These are phyloP conservation scores for Gracilaria gracilis DNA, from an alignment of 23 red algal species.

Conservation along the genomic window DNA sequence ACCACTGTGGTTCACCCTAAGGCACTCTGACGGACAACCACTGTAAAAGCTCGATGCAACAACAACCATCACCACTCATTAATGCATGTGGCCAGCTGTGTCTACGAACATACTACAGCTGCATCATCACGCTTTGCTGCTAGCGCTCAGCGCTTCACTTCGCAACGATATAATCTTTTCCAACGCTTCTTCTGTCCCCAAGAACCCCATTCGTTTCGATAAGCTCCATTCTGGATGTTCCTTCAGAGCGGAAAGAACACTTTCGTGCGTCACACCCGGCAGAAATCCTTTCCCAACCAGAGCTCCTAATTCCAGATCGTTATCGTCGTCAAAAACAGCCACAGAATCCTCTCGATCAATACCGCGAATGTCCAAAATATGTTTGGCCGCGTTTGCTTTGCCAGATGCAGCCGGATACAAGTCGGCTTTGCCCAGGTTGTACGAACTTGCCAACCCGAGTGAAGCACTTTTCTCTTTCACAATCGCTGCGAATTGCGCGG, in stretches of 20 bases:
- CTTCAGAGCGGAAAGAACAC: slow-evolving; percentile 59
- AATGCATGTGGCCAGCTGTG: too few relatives aligned
- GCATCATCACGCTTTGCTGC: too few relatives aligned
- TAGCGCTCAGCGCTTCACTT: slow-evolving; percentile 4
- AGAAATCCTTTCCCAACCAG: slow-evolving; percentile 67
- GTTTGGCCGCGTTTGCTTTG: slow-evolving; percentile 83
- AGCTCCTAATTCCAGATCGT: slow-evolving; percentile 85
- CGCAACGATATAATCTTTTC: slow-evolving; percentile 59
- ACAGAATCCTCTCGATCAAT: slow-evolving; percentile 39
- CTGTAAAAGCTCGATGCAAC: too few relatives aligned
- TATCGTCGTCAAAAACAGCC: slow-evolving; percentile 94
- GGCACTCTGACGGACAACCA: too few relatives aligned
- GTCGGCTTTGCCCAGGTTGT: slow-evolving; percentile 94
- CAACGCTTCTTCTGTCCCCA: slow-evolving; percentile 82
- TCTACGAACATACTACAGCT: too few relatives aligned
- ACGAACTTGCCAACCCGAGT: slow-evolving; percentile 50
- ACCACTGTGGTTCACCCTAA: too few relatives aligned
- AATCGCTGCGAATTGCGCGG: neutral
- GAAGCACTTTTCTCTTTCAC: slow-evolving; percentile 5
- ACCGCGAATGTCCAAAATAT: slow-evolving; percentile 47
- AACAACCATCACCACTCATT: too few relatives aligned
- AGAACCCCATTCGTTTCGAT: slow-evolving; percentile 52
- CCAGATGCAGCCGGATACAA: slow-evolving; percentile 82
- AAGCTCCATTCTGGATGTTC: slow-evolving; percentile 74
- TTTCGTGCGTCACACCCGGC: slow-evolving; percentile 78